These are phyloP conservation scores for Pulchroboletus neoregius DNA, from an alignment of 1,284 basidiomycete species.

Conservation along the genomic window DNA sequence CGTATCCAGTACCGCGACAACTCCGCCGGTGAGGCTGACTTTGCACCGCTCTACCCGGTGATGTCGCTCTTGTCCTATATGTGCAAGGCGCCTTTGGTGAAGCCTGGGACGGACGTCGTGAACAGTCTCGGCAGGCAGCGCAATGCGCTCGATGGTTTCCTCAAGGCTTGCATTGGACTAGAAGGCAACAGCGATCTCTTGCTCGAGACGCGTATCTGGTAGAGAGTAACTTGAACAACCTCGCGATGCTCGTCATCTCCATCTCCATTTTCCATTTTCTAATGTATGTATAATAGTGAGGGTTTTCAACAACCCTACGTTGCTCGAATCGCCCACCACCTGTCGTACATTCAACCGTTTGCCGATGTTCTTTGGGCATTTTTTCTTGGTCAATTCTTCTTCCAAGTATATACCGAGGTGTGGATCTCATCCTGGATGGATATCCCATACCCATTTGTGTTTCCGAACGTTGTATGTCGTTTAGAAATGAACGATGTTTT, in stretches of 20 bases:
- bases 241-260: neutral
- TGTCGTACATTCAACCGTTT: too few species aligned
- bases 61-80: slow-evolving; percentile 90
- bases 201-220: slow-evolving; percentile 87
- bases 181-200: slow-evolving; percentile 80
- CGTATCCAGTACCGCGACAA: slow-evolving; percentile 82
- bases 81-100: slow-evolving; percentile 97
- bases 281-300: too few species aligned
- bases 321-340: too few species aligned
- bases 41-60: slow-evolving; percentile 81
- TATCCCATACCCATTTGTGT: too few species aligned
- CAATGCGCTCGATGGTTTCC: slow-evolving; percentile 89
- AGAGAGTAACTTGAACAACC: slow-evolving; percentile 26
- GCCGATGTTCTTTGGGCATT: too few species aligned
- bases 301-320: too few species aligned
- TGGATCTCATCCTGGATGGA: too few species aligned
- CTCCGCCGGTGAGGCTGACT: slow-evolving; percentile 49
- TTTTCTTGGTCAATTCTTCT: too few species aligned
- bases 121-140: slow-evolving; percentile 95
- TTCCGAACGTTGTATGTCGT: too few species aligned
- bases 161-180: slow-evolving; percentile 89
- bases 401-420: too few species aligned
- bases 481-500: too few species aligned
- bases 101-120: slow-evolving; percentile 92
- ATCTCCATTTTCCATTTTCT: too few species aligned